These are phyloP conservation scores for Mucor ambiguus DNA, from an alignment of 371 early-diverging fungal genomes.

Conservation along the genomic window DNA sequence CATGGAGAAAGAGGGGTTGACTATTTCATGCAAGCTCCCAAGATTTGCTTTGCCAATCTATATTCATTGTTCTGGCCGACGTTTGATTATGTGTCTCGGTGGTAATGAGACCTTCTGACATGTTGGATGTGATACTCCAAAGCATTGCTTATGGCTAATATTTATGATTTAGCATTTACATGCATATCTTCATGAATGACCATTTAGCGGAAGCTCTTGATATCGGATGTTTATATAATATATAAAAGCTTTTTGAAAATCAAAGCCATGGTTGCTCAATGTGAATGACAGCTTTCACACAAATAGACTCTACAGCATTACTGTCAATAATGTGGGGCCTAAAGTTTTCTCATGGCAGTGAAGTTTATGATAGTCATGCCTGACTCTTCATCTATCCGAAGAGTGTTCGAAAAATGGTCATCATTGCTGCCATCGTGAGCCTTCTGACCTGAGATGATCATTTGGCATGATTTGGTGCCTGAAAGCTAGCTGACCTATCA, in stretches of 20 bases:
- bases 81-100: background rate
- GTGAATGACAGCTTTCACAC: too few relatives aligned
- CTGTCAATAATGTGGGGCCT: background rate
- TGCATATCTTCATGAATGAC: too few relatives aligned
- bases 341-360: background rate
- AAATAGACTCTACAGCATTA: background rate
- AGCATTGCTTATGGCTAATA: background rate
- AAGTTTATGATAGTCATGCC: too few relatives aligned
- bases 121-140: background rate
- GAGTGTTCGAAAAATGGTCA: background rate
- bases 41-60: background rate
- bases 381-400: background rate
- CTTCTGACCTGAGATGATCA: background rate
- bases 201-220: too few relatives aligned
- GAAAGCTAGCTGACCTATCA: background rate
- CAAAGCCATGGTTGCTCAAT: background rate
- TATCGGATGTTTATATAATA: too few relatives aligned
- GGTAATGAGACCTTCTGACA: background rate
- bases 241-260: background rate
- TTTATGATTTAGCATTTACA: too few relatives aligned
- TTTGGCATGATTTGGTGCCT: background rate
- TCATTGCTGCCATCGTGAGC: background rate
- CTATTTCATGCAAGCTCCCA: background rate
- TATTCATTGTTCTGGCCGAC: background rate
- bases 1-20: background rate